These are phyloP conservation scores for Rhizophagus sp. DNA, from an alignment of 192 early-diverging fungal genomes.

Conservation along the genomic window DNA sequence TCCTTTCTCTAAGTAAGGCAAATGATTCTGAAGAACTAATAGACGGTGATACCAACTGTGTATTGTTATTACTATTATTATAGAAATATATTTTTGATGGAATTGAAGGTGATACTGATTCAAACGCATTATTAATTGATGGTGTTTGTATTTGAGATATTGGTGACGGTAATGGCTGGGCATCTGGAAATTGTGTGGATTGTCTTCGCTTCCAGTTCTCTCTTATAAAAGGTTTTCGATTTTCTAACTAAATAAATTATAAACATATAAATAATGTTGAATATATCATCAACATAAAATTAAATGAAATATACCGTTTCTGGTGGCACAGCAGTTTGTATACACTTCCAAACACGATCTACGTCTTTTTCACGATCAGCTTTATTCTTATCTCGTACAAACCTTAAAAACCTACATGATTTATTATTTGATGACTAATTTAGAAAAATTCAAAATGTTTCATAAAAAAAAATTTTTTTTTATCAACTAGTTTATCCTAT, in stretches of 20 bases:
- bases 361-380: neutral
- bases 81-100: no score
- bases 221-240: constrained; percentile 3
- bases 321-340: neutral
- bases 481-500: neutral
- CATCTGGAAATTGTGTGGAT: neutral
- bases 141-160: neutral
- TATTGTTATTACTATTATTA: no score
- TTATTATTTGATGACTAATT: neutral
- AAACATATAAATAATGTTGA: neutral
- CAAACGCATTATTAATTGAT: neutral
- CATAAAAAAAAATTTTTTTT: neutral
- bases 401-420: constrained; percentile 1
- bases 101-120: no score
- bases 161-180: neutral
- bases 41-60: no score
- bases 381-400: neutral
- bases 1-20: no score
- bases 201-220: constrained; percentile 11
- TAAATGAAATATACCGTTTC: neutral
- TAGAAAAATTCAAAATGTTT: neutral
- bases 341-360: neutral
- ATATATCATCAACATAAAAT: neutral
- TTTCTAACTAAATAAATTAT: constrained; percentile 8
- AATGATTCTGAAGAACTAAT: no score